Evolutionary conservation across 208 protist genomes (phyloP).

Genomic region (Tetramitus jugosus): DNA sequence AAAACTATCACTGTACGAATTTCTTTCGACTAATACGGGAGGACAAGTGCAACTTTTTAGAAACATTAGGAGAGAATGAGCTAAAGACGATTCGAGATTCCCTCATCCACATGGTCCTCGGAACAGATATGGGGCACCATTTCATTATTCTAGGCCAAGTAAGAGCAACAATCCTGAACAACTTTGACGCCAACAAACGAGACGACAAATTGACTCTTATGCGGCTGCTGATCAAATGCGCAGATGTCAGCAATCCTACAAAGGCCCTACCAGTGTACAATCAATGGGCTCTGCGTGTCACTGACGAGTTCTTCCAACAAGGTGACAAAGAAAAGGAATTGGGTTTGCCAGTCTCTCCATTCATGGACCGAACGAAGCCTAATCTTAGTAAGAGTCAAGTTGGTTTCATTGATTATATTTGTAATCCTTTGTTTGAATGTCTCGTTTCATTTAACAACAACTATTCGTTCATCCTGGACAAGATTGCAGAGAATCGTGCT

Average conservation of each 20-base stretch:
- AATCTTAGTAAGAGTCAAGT: not conserved
- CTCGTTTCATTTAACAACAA: conserved; percentile 13
- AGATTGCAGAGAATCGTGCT: no score
- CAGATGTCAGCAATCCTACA: conserved; percentile 32
- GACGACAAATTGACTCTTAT: not conserved
- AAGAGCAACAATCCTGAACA: conserved; percentile 1
- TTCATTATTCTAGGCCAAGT: conserved; percentile 25
- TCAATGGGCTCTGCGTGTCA: conserved; percentile 27
- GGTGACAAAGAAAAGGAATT: conserved; percentile 30
- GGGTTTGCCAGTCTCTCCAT: conserved; percentile 23
- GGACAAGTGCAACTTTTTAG: conserved; percentile 21
- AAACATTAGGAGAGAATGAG: not conserved
- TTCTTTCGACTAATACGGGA: conserved; percentile 15
- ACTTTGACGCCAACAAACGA: not conserved
- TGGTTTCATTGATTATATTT: conserved; percentile 31
- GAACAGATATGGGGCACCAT: conserved; percentile 36
- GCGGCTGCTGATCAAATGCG: conserved; percentile 29
- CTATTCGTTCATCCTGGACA: not conserved
- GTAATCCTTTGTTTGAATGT: conserved; percentile 19
- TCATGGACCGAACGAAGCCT: conserved; percentile 24
- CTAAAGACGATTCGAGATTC: conserved; percentile 19
- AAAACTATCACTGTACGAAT: conserved; percentile 25
- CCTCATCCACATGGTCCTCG: conserved; percentile 23
- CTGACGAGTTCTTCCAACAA: conserved; percentile 30
- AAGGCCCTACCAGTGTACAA: conserved; percentile 5